Conservation (phyloP, 352 stramenopile genomes). For the Pythium plurisporium region DNA sequence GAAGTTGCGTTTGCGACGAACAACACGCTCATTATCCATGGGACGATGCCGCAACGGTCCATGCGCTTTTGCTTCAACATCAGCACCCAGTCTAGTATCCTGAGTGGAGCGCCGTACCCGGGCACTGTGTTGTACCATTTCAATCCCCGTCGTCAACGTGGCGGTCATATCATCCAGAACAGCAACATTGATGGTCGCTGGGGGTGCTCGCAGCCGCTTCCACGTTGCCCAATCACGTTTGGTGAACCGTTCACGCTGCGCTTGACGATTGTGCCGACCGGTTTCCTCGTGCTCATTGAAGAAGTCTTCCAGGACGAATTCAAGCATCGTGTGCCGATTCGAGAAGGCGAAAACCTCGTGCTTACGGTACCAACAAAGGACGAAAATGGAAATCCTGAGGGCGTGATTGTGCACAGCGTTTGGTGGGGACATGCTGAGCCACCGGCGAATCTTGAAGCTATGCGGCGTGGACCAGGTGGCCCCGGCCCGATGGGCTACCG, state of each 20-base stretch:
- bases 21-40: constrained; percentile 82
- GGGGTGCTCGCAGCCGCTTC: constrained; percentile 62
- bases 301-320: constrained; percentile 83
- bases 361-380: constrained; percentile 70
- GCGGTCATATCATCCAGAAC: constrained; percentile 73
- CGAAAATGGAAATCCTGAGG: constrained; percentile 67
- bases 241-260: constrained; percentile 75
- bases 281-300: constrained; percentile 75
- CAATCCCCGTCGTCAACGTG: constrained; percentile 59
- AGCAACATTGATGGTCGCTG: constrained; percentile 79
- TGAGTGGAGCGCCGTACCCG: constrained; percentile 62
- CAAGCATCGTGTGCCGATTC: constrained; percentile 79
- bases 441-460: constrained; percentile 56
- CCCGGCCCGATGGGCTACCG: constrained; percentile 20
- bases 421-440: constrained; percentile 82
- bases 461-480: constrained; percentile 30
- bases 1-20: constrained; percentile 79
- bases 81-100: constrained; percentile 64
- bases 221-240: constrained; percentile 64
- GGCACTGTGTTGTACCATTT: constrained; percentile 82
- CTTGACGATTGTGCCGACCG: constrained; percentile 61
- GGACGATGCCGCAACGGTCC: constrained; percentile 55
- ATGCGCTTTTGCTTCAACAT: constrained; percentile 77
- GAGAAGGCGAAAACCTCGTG: constrained; percentile 76
- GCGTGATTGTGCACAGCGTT: constrained; percentile 72